Evolutionary conservation across 768 basidiomycete genomes (phyloP), one percentile per base, ranked within the genome.

Genomic region (Termitomyces sp.): DNA sequence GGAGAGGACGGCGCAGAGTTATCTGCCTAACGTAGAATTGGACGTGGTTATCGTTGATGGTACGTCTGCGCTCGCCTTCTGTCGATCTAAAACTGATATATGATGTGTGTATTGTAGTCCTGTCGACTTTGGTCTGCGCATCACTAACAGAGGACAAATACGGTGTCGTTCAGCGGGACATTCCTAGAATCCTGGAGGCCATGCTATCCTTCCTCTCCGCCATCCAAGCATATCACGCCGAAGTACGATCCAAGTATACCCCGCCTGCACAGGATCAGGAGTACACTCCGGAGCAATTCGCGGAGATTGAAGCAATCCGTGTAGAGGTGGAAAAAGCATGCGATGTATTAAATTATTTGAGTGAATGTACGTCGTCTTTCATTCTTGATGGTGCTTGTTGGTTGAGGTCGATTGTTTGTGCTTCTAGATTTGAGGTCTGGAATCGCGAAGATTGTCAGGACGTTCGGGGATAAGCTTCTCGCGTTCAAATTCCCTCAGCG

Each of bases 91-190:
- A 13, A 15, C 23, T 29, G 27, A 48, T 54, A 29, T 52, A 31
- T 41, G 23, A 60, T 7, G n/a, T 29, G 25, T 50, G 27, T 15
- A 29, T 56, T 35, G 15, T 60, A 91, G 91, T 83, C 5, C 73
- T 94, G 3, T 80, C 87, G 1, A 77, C 79, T 46, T 73, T 94
- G 7, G 76, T 81, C 7, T 87, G 84, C 55, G 82, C 85, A 0
- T 94, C 92, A 4, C 71, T 94, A 13, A 74, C 76, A 1, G 93
- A 94, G 66, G 92, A 95, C 70, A 77, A 79, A 18, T 93, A 86
- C 63, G 92, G 92, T 20, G 81, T 86, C 32, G 89, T 93, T 12
- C 93, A 94, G 66, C 77, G 88, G 11, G 93, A 94, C 64, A 89
- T 92, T 18, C 88, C 91, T 0, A 84, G 82, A 56, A 83, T 92